Evolutionary conservation across 192 early-diverging fungal genomes (phyloP), one percentile per base, ranked within the genome.

Genomic region (Rhizoclosmatium sp.): DNA sequence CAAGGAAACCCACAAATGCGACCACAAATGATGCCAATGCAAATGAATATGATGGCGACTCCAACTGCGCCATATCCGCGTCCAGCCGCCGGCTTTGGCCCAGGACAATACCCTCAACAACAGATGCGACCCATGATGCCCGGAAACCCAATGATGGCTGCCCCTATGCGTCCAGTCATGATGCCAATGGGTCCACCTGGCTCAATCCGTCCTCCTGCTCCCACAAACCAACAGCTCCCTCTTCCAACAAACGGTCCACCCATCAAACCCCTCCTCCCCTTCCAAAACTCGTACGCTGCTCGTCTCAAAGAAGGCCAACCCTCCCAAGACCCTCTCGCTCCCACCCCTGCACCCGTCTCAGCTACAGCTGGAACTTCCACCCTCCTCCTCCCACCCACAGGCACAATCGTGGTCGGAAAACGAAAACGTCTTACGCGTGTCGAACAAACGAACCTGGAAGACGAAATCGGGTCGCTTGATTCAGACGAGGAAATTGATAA

Each of bases 181-280:
- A 31, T 31, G 31, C 31, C 31, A 0, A 31, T 31, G 31, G 31
- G 31, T 31, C 31, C 31, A 56, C 54, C 54, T n/a, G 54, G 19
- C 19, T 9, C 54, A 56, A n/a, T 14, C 54, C 10, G 10, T n/a
- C 54, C 54, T 56, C 10, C 9, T 56, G 54, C 9, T 56, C 10
- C 54, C 54, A 56, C 54, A 56, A 56, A 56, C 19, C 10, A 56
- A n/a, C 54, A 56, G 10, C 54, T 56, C 10, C 54, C 10, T n/a
- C 0, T n/a, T 56, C 10, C 10, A 9, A 56, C 54, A 56, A 9
- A 56, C 9, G 54, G 54, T n/a, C 54, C 54, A n/a, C 54, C 54
- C 68, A 42, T 72, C 71, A 79, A 79, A 48, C 58, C 69, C 4
- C 69, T 64, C 21, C 54, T 71, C 4, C 78, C 78, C 2, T 79